phyloP scores from a whole-genome alignment of 148 eudicot genomes.

The Simmondsia chinensis region DNA sequence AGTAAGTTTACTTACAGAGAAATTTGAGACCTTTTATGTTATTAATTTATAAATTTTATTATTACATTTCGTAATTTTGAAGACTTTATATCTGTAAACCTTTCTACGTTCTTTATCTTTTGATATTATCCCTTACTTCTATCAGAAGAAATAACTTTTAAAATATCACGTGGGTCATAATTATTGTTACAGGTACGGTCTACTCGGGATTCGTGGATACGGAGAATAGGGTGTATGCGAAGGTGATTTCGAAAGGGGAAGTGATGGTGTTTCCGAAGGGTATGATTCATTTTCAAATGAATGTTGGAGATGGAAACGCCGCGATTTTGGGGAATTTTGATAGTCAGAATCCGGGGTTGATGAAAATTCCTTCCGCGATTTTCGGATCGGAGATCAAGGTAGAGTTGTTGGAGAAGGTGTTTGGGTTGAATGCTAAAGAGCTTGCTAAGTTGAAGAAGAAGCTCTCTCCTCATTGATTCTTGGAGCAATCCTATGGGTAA shows the following conservation, averaged over 20 bases:
- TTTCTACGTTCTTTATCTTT: no score
- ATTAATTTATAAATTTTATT: no score
- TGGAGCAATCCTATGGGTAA: background rate
- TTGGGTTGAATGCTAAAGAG: slow-evolving; percentile 57
- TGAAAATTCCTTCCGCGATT: slow-evolving; percentile 48
- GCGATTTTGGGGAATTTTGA: slow-evolving; percentile 69
- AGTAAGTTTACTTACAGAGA: no score
- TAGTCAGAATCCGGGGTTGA: slow-evolving; percentile 78
- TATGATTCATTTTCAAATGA: slow-evolving; percentile 73
- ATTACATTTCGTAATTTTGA: no score
- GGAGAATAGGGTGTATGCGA: slow-evolving; percentile 48
- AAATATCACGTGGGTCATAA: no score
- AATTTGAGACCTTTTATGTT: no score
- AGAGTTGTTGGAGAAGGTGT: slow-evolving; percentile 67
- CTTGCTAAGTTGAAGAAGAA: slow-evolving; percentile 42
- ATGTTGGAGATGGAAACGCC: slow-evolving; percentile 52
- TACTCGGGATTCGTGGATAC: slow-evolving; percentile 79
- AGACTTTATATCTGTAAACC: no score
- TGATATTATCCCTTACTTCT: no score
- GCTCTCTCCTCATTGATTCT: slow-evolving; percentile 19
- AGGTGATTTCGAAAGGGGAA: slow-evolving; percentile 69
- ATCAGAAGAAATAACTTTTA: no score
- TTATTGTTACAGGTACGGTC: no score
- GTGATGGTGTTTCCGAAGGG: slow-evolving; percentile 89
- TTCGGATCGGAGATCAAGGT: slow-evolving; percentile 52